Conservation (phyloP, 192 early-diverging fungal species). For the Pilobolus umbonatus region DNA sequence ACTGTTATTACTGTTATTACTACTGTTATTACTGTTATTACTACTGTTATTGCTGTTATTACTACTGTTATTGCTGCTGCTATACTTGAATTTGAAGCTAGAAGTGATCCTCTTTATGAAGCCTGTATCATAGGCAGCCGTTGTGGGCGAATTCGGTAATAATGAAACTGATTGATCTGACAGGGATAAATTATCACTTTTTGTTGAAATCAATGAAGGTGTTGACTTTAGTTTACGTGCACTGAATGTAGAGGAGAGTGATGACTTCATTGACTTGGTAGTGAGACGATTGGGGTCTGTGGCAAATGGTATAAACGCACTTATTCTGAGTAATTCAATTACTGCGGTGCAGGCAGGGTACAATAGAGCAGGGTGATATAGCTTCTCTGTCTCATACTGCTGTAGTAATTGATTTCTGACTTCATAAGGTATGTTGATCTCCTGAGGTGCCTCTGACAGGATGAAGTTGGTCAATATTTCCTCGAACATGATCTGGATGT, state of each 20-base stretch:
- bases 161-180: too few species aligned
- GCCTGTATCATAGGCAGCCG: neutral
- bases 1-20: too few species aligned
- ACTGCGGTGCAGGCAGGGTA: slow-evolving; percentile 12
- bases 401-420: slow-evolving; percentile 29
- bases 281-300: slow-evolving; percentile 4
- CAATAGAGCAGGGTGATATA: slow-evolving; percentile 35
- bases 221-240: too few species aligned
- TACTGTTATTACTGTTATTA: neutral
- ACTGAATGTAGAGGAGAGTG: neutral
- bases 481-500: slow-evolving; percentile 25
- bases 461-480: slow-evolving; percentile 29
- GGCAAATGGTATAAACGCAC: slow-evolving; percentile 21
- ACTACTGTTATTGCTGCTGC: neutral
- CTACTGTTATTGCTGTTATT: neutral
- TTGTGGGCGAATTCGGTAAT: too few species aligned
- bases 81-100: neutral
- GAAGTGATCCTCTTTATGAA: slow-evolving; percentile 3
- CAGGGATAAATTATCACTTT: too few species aligned
- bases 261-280: neutral
- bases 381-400: slow-evolving; percentile 4
- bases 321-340: slow-evolving; percentile 31
- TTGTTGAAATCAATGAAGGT: too few species aligned
- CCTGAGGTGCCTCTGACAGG: slow-evolving; percentile 23
- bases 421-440: slow-evolving; percentile 34